phyloP scores from a whole-genome alignment of 495 filamentous ascomycete genomes.

The Penicillium arizonense region DNA sequence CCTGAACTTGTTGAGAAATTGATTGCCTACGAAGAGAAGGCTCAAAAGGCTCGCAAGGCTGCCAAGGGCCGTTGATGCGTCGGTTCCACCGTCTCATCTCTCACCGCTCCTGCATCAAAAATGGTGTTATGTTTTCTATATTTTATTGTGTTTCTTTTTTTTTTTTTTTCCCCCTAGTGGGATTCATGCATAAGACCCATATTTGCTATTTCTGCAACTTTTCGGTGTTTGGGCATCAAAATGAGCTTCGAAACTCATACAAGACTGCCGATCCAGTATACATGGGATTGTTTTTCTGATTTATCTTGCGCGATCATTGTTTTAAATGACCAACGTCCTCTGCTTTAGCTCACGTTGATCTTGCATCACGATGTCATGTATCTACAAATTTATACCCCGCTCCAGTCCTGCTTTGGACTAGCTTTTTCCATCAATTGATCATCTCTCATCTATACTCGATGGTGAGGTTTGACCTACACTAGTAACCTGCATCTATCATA shows the following conservation, averaged over 20 bases:
- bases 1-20: constrained; percentile 39
- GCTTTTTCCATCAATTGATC: neutral
- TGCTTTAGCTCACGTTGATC: constrained; percentile 14
- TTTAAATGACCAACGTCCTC: constrained; percentile 11
- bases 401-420: constrained; percentile 2
- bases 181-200: neutral
- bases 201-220: neutral
- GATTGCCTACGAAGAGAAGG: constrained; percentile 38
- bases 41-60: constrained; percentile 31
- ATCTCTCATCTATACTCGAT: neutral
- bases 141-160: constrained; percentile 1
- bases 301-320: constrained; percentile 8
- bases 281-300: constrained; percentile 7
- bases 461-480: too few species aligned
- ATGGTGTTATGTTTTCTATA: neutral
- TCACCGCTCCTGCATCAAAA: constrained; percentile 1
- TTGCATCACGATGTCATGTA: constrained; percentile 29
- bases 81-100: neutral
- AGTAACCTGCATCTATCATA: too few species aligned
- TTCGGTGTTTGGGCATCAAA: constrained; percentile 18
- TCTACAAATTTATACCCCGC: constrained; percentile 27
- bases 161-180: neutral
- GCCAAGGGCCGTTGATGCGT: constrained; percentile 32
- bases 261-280: neutral
- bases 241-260: constrained; percentile 1